Base-by-base conservation (phyloP, 192 early-diverging fungal genomes). In the Cetraspora pellucida region DNA sequence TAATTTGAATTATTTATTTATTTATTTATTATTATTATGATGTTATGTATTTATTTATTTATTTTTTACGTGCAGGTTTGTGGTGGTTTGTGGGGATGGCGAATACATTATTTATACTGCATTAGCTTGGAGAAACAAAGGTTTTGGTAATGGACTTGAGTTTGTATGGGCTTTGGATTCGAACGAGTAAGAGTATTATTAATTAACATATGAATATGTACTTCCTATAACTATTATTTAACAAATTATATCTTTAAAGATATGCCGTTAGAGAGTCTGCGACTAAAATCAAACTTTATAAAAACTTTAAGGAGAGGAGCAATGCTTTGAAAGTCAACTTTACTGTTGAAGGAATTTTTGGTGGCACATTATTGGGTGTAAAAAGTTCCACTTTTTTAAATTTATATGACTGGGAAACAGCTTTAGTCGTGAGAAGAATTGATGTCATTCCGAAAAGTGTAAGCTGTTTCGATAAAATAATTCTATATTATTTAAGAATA, bases 51-150 rank as follows among this genome's bases (percentile, higher is more conserved):
- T n/a, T 25, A 45, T 17, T 66, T 66, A 21, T 45, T n/a, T 14
- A 37, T 2, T 16, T 25, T 47, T 68, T 27, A 10, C 10, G 10
- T 59, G 28, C 19, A 81, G 83, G 63, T 99, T 99, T 84, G 97
- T 97, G 23, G 98, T 97, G 21, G 98, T 98, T 13, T 97, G 96
- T 78, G 98, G 98, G 45, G 97, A 99, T 79, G 96, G 96, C 60
- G 98, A 99, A 86, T 99, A 96, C 81, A 99, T 99, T 73, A 98
- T 99, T 78, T 99, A 99, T 84, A 99, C 98, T 19, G 98, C 98
- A 8, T 88, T 99, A 27, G 96, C 98, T 9, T 99, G 98, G 98
- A 89, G 98, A 81, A 99, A 99, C 90, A 99, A 99, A 90, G 91
- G 91, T 68, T 99, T 98, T 83, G 98, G 98, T 9, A 92, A 89